These are phyloP conservation scores for Penicillium sp. DNA, from an alignment of 2,329 filamentous ascomycete species.

Conservation along the genomic window DNA sequence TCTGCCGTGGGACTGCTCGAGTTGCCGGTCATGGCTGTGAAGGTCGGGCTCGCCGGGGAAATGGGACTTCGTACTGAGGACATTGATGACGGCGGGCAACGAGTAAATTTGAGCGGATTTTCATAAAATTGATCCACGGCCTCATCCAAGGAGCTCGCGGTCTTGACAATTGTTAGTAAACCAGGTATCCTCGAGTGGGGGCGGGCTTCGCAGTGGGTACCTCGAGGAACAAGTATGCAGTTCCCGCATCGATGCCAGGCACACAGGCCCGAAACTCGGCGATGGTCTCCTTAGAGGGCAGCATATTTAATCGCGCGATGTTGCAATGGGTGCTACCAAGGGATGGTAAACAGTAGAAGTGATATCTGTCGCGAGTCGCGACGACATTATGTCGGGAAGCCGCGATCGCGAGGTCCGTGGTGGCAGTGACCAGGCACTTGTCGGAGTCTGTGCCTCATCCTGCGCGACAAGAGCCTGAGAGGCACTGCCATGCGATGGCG, in stretches of 20 bases:
- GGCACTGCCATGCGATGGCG: neutral
- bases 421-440: neutral
- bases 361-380: neutral
- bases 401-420: neutral
- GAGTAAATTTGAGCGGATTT: slow-evolving; percentile 6
- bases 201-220: slow-evolving; percentile 8
- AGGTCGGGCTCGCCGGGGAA: neutral
- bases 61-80: slow-evolving; percentile 7
- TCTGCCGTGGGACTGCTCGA: slow-evolving; percentile 4
- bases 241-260: slow-evolving; percentile 9
- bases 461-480: neutral
- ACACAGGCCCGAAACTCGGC: slow-evolving; percentile 15
- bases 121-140: slow-evolving; percentile 24
- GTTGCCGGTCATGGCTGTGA: neutral
- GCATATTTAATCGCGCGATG: slow-evolving; percentile 2
- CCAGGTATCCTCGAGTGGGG: neutral
- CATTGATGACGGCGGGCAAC: neutral
- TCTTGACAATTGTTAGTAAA: slow-evolving; percentile 15
- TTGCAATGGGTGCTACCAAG: neutral
- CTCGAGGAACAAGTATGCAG: slow-evolving; percentile 16
- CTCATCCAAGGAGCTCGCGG: slow-evolving; percentile 13
- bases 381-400: neutral
- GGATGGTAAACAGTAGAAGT: no score
- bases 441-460: neutral
- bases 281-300: slow-evolving; percentile 1